Evolutionary conservation across 805 yeast genomes (phyloP).

Genomic region (Candida gorgasii): DNA sequence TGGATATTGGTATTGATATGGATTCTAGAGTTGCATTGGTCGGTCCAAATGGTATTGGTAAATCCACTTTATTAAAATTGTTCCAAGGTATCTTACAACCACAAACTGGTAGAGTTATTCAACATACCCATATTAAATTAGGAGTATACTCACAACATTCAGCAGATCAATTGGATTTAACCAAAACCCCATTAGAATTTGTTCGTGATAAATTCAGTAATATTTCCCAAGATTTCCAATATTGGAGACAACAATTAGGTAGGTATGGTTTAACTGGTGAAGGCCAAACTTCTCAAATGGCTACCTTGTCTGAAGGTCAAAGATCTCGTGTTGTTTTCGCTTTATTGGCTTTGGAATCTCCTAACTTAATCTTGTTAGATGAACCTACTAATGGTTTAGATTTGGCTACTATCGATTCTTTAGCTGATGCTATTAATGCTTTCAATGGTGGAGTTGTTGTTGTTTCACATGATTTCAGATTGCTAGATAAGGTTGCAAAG

Average conservation of each 20-base stretch:
- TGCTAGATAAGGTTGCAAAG: conserved; percentile 94
- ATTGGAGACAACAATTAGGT: conserved; percentile 97
- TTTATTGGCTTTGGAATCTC: conserved; percentile 88
- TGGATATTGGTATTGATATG: conserved; percentile 99
- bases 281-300: conserved; percentile 98
- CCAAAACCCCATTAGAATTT: conserved; percentile 93
- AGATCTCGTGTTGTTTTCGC: conserved; percentile 99
- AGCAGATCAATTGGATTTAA: conserved; percentile 94
- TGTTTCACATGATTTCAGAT: conserved; percentile 98
- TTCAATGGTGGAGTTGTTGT: conserved; percentile 98
- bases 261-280: conserved; percentile 99
- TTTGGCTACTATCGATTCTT: conserved; percentile 95
- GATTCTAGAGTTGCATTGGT: conserved; percentile 97
- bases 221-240: conserved; percentile 96
- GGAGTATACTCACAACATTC: conserved; percentile 99
- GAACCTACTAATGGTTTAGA: conserved; percentile 99
- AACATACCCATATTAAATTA: conserved; percentile 95
- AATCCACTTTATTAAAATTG: conserved; percentile 90
- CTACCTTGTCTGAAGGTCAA: conserved; percentile 98
- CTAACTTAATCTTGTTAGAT: conserved; percentile 92
- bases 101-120: conserved; percentile 92
- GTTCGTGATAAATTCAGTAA: conserved; percentile 90
- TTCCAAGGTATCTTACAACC: conserved; percentile 94
- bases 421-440: conserved; percentile 92
- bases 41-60: conserved; percentile 99